These are phyloP conservation scores for Fusarium devonianum DNA, from an alignment of 2,329 filamentous ascomycete genomes.

Conservation along the genomic window DNA sequence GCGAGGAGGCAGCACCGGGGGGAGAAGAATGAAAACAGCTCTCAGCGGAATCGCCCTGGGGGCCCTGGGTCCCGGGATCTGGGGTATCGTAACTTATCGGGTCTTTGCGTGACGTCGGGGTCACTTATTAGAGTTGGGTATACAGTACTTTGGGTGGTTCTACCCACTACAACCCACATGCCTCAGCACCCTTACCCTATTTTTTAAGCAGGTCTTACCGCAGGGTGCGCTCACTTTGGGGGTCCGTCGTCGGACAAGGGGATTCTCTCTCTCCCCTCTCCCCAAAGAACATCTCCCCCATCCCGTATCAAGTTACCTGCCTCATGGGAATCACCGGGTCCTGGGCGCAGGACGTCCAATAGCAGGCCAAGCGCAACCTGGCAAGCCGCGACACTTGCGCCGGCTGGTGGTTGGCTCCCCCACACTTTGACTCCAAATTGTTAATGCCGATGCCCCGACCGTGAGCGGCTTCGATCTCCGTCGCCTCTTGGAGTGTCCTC, in stretches of 20 bases:
- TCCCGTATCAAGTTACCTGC: not conserved
- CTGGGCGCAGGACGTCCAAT: too few species aligned
- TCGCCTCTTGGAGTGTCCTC: constrained; percentile 27
- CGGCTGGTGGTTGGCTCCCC: constrained; percentile 7
- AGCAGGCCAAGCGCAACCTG: constrained; percentile 21
- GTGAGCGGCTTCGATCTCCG: constrained; percentile 38
- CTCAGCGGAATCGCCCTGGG: constrained; percentile 6
- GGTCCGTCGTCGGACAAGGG: not conserved
- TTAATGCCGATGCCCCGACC: constrained; percentile 42
- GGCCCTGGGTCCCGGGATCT: constrained; percentile 30
- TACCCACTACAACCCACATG: too few species aligned
- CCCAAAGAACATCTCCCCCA: constrained; percentile 7
- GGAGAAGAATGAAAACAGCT: constrained; percentile 11
- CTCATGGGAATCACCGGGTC: constrained; percentile 23
- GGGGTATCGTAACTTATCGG: constrained; percentile 18
- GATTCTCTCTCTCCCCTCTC: not conserved
- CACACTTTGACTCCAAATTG: constrained; percentile 28
- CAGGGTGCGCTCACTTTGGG: too few species aligned
- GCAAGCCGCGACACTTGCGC: constrained; percentile 1
- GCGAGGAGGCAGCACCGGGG: constrained; percentile 8
- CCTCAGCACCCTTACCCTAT: too few species aligned
- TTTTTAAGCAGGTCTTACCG: too few species aligned
- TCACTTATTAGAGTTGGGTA: constrained; percentile 12
- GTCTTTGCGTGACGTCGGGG: constrained; percentile 32
- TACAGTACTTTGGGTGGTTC: too few species aligned